Base-by-base conservation (phyloP, 768 basidiomycete genomes). In the Leccinum variicolor region DNA sequence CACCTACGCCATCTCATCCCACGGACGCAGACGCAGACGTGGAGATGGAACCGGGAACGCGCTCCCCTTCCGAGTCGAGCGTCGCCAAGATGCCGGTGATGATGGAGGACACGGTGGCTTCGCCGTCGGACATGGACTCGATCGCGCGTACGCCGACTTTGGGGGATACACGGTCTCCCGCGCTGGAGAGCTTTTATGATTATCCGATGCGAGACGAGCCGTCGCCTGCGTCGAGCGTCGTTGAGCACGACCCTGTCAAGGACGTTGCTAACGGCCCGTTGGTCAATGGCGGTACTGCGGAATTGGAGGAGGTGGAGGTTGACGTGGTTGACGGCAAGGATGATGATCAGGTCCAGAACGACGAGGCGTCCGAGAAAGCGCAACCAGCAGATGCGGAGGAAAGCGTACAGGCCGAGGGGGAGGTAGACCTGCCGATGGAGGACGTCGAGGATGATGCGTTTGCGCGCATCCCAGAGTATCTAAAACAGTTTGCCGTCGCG, bases 401-500 rank as follows among this genome's bases (percentile, higher is more conserved):
- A n/a, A 41, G 17, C 17, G 9, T 3, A 2, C 39, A 53, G 1
- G 26, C 39, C 15, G 62, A 55, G 21, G 17, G 23, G 4, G 66
- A 59, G 21, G 33, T 5, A 1, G 62, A 60, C 2, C 15, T 36
- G 15, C 67, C 73, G 15, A 80, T 81, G 53, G 77, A 81, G 13
- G 74, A 75, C 34, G 62, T 70, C 34, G 69, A 72, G 7, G 68
- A 72, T 4, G 72, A 72, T 25, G 76, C 72, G 21, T 70, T 62
- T n/a, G 74, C 69, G 1, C 67, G 66, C 25, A 75, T 76, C 14
- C 81, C 82, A 3, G 78, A 77, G 15, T 85, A 91, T 61, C 76
- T 92, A 28, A 81, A 79, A 52, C 81, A 84, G 0, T 92, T 83
- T 57, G 87, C 89, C 13, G 87, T 89, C 17, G 83, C 87, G 6